Base-by-base conservation (phyloP, 2,329 filamentous ascomycete genomes). In the Annulohypoxylon truncatum region DNA sequence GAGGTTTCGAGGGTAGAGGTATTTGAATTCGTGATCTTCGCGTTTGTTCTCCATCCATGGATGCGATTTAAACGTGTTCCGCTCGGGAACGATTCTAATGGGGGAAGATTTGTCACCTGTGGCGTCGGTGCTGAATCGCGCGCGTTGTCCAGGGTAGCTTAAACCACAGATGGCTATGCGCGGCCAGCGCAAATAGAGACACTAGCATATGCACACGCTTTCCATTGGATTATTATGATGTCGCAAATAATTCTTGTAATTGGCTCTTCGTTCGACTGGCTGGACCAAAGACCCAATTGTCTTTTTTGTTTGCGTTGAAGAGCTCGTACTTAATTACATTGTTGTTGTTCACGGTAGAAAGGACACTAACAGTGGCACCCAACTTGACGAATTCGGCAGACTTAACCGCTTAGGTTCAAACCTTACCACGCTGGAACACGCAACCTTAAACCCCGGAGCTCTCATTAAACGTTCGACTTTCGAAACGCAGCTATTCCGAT, bases 1-100 rank as follows among this genome's bases (percentile, higher is more conserved):
- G 73, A 0, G 75, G 76, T 28, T 73, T 74, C 15, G 75, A 74
- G 42, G 71, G 72, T 31, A 80, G 56, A 24, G 72, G 70, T 31
- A 81, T 78, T 44, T 78, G 72, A 29, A 81, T 69, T 15, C 40
- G 68, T 7, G 51, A 52, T 47, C 8, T 64, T 26, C 29, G 64
- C 8, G 50, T 28, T 24, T 29, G 28, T 20, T 58, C 40, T 35
- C 52, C 44, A 35, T 72, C 66, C 72, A 74, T 74, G 42, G 35
- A 54, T 47, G 22, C 28, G 18, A 9, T 28, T 51, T 29, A 20
- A 28, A 38, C 18, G 26, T 55, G 47, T 50, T 58, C 58, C 51
- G 15, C 48, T 29, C 1, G 26, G 44, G 54, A 62, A 54, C 28
- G 57, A 28, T 13, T 28, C 33, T n/a, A 35, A 26, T 31, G 53